phyloP scores from a whole-genome alignment of 768 basidiomycete species.

The Mrakia blollopis region DNA sequence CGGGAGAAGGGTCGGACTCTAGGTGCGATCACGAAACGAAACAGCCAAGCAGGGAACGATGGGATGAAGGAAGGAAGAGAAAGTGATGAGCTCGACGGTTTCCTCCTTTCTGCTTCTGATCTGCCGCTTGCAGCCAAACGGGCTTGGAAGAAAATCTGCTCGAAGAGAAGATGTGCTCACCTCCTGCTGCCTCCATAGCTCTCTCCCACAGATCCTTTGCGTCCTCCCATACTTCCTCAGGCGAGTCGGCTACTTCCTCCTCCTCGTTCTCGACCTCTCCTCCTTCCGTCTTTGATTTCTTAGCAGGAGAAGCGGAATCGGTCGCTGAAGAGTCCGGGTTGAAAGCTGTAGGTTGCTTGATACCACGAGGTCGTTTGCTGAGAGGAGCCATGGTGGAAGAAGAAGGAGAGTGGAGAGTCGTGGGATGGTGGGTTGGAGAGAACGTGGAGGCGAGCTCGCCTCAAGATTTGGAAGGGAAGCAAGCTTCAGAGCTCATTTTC shows the following conservation, averaged over 20 bases:
- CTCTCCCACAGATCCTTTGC: slow-evolving; percentile 27
- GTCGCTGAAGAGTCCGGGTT: neutral
- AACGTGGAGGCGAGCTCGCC: no score
- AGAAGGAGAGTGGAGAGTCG: neutral
- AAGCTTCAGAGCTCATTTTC: no score
- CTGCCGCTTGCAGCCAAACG: neutral
- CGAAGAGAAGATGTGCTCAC: neutral
- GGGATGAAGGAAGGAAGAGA: neutral
- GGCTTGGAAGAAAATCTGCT: no score
- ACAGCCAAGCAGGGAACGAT: neutral
- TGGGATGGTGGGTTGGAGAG: neutral
- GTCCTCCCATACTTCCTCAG: slow-evolving; percentile 23
- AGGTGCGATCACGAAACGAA: neutral
- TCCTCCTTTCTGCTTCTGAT: neutral
- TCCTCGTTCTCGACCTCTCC: neutral
- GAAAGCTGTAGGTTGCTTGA: slow-evolving; percentile 6
- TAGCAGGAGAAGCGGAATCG: neutral
- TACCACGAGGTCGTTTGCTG: neutral
- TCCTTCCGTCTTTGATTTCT: slow-evolving; percentile 1
- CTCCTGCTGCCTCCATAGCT: slow-evolving; percentile 19
- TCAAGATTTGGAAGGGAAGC: no score
- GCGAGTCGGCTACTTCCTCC: neutral
- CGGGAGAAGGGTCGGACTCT: slow-evolving; percentile 26
- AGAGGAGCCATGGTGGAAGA: neutral
- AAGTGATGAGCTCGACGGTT: neutral